Conservation (phyloP, 441 rosid species). For the Populus hybrid region DNA sequence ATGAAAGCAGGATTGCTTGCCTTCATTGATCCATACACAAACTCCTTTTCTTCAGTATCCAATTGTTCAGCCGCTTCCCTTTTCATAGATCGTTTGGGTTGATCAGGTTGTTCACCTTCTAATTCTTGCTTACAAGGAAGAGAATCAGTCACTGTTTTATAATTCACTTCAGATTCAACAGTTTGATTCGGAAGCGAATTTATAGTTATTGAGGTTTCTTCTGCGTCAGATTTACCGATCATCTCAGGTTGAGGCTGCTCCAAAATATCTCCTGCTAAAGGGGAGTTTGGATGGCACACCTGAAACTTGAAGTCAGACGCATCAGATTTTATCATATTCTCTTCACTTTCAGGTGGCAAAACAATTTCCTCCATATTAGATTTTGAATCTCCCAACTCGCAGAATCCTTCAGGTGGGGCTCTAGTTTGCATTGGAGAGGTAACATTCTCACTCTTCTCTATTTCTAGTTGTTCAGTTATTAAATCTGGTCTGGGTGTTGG, state of each 20-base stretch:
- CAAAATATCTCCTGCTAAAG: constrained; percentile 24
- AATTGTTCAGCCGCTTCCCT: constrained; percentile 49
- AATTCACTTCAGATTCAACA: constrained; percentile 23
- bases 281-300: constrained; percentile 24
- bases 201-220: constrained; percentile 36
- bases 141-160: constrained; percentile 32
- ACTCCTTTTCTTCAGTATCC: constrained; percentile 45
- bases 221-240: constrained; percentile 30
- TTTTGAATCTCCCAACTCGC: constrained; percentile 29
- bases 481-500: constrained; percentile 36
- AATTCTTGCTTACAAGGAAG: constrained; percentile 35
- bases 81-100: constrained; percentile 54
- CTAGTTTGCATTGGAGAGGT: constrained; percentile 26
- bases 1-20: constrained; percentile 62
- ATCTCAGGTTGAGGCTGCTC: constrained; percentile 41
- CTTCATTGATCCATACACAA: constrained; percentile 47
- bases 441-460: constrained; percentile 34
- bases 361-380: constrained; percentile 27
- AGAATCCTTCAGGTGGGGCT: constrained; percentile 32
- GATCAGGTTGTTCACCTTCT: constrained; percentile 41
- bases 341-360: constrained; percentile 35
- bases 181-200: constrained; percentile 29
- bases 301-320: constrained; percentile 35
- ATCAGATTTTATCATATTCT: constrained; percentile 38
- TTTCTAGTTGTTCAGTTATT: constrained; percentile 34